Conservation (phyloP, 306 rosid species). For the Trichosanthes cucumerina region DNA sequence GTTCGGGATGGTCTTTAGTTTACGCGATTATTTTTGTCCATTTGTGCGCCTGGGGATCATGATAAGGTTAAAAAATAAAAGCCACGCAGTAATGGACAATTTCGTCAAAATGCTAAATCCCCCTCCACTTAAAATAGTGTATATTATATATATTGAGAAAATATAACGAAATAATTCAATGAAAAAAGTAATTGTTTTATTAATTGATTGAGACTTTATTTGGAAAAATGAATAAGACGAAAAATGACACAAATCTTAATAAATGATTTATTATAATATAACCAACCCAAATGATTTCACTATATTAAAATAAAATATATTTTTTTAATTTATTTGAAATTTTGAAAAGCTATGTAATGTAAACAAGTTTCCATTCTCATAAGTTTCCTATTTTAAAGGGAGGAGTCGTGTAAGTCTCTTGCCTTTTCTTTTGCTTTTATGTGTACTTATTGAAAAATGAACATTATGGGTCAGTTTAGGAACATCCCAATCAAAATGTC, state of each 20-base stretch:
- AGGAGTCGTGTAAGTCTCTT: too few relatives aligned
- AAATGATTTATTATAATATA: not conserved
- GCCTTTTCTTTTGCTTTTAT: too few relatives aligned
- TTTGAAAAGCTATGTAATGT: too few relatives aligned
- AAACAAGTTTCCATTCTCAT: too few relatives aligned
- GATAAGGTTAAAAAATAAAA: not conserved
- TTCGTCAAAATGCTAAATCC: not conserved
- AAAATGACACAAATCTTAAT: not conserved
- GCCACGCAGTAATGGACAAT: not conserved
- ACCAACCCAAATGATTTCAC: not conserved
- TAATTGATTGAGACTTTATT: not conserved
- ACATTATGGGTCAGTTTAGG: too few relatives aligned
- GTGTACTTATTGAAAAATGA: too few relatives aligned
- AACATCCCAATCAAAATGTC: too few relatives aligned
- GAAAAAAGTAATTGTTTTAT: too few relatives aligned
- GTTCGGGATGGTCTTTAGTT: not conserved
- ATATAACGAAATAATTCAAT: not conserved
- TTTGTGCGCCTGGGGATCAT: not conserved
- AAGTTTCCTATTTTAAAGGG: too few relatives aligned
- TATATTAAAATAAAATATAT: too few relatives aligned
- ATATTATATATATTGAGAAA: not conserved
- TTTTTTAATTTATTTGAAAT: too few relatives aligned
- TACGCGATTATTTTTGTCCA: not conserved
- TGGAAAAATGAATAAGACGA: not conserved
- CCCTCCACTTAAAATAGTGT: not conserved